phyloP scores from a whole-genome alignment of 345 rosid genomes.

The Brassica juncea region DNA sequence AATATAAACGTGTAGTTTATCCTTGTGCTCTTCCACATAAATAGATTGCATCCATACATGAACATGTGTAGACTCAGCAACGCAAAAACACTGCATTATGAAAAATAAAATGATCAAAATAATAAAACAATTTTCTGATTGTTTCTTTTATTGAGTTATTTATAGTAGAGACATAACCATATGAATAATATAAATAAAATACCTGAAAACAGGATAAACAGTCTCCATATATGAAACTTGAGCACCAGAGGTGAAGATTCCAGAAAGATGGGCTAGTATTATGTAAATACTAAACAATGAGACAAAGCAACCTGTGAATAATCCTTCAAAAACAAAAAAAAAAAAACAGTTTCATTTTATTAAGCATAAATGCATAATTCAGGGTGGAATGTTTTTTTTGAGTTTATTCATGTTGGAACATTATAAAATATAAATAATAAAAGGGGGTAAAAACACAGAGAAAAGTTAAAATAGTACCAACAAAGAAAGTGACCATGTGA shows the following conservation, averaged over 20 bases:
- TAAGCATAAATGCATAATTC: background rate
- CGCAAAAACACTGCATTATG: conserved; percentile 68
- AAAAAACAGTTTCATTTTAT: background rate
- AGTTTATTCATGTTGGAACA: background rate
- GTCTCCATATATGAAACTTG: conserved; percentile 68
- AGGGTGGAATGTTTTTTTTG: background rate
- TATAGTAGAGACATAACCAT: background rate
- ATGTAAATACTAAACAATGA: conserved; percentile 77
- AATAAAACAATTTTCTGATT: background rate
- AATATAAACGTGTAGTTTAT: conserved; percentile 87
- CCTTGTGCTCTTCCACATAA: conserved; percentile 80
- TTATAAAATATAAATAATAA: background rate
- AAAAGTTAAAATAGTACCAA: conserved; percentile 53
- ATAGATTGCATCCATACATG: conserved; percentile 87
- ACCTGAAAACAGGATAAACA: conserved; percentile 97
- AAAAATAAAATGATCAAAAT: background rate
- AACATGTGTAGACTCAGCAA: conserved; percentile 91
- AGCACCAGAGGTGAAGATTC: conserved; percentile 57
- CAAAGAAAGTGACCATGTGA: conserved; percentile 95
- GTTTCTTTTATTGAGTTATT: background rate
- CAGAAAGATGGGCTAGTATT: conserved; percentile 75
- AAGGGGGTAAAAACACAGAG: conserved; percentile 12
- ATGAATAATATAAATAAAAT: background rate
- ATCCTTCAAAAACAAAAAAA: conserved; percentile 51
- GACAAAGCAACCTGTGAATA: conserved; percentile 86